Evolutionary conservation across 371 early-diverging fungal species (phyloP), one percentile per base, ranked within the genome.

Genomic region (Rhizoclosmatium hyalinum): DNA sequence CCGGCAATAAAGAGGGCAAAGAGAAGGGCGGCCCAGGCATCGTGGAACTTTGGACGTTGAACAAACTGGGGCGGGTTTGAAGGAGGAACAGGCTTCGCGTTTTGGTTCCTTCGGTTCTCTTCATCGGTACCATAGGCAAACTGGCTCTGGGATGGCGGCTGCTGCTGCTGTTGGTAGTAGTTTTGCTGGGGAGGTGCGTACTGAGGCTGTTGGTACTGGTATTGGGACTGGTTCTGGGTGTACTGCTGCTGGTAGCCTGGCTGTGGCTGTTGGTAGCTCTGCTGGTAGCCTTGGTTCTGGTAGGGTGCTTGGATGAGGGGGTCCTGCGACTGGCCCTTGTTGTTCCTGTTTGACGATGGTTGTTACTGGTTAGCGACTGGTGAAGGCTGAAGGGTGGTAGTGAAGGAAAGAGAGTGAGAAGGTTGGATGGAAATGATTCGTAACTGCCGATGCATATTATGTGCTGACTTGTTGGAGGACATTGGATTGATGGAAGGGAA

Each of bases 1-100:
- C 58, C 72, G 47, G 45, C 46, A 10, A 65, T 61, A 42, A 72
- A 60, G 5, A 72, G 39, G 1, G 46, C 19, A 50, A 76, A 76
- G 14, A 72, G 54, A n/a, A 72, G 14, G 3, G 76, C 60, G 6
- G 76, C 76, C 76, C 76, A 76, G 3, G 66, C 6, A 50, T 76
- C 76, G 56, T 76, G 32, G 41, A 39, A 75, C 44, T 60, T 65
- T 58, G 60, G 74, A n/a, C 44, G 32, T 21, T 19, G 21, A 4
- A 45, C 61, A 21, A 74, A 65, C 58, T 53, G 73, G 1, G 74
- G 74, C 14, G 74, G 74, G 24, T 74, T 65, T 41, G 74, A 44
- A 5, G 74, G 74, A 14, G 74, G 74, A 2, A 74, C 58, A 10
- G 65, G 65, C 17, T 17, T 67, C 44, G 3, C n/a, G 19, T 19